Conservation (phyloP, 2,329 filamentous ascomycete species). For the Diplodia sapinea region DNA sequence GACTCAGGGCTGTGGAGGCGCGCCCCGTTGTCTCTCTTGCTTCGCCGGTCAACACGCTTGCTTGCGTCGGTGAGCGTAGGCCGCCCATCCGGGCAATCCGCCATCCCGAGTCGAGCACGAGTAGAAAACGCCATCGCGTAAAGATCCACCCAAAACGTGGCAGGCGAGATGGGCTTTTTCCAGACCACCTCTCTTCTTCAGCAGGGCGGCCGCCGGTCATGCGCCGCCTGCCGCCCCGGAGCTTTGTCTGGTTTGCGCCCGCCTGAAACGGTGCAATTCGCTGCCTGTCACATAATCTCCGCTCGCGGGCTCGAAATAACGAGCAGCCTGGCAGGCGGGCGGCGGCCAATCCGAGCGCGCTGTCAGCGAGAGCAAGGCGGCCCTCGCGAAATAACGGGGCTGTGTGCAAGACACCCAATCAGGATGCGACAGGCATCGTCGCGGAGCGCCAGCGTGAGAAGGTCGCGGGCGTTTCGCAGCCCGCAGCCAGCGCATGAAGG, state of each 20-base stretch:
- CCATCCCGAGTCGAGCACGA: not conserved
- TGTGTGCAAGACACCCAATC: conserved; percentile 15
- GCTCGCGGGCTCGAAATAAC: not conserved
- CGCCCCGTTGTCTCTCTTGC: conserved; percentile 2
- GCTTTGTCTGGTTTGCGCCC: not conserved
- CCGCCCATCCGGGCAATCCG: not conserved
- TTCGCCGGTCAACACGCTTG: conserved; percentile 3
- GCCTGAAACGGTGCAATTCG: not conserved
- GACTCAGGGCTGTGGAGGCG: conserved; percentile 9
- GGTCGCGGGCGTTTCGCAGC: conserved; percentile 25
- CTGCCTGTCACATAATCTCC: conserved; percentile 1
- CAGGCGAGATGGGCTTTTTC: conserved; percentile 2
- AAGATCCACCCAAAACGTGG: conserved; percentile 13
- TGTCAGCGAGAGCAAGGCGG: conserved; percentile 4
- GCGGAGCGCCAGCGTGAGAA: conserved; percentile 11
- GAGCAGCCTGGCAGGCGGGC: not conserved
- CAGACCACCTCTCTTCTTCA: conserved; percentile 2
- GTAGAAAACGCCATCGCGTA: not conserved
- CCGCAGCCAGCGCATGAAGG: conserved; percentile 24
- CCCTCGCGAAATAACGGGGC: conserved; percentile 3
- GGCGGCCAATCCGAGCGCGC: not conserved
- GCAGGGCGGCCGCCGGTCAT: not conserved
- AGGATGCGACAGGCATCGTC: not conserved
- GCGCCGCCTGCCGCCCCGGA: not conserved
- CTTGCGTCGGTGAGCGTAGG: not conserved